phyloP scores from a whole-genome alignment of 192 early-diverging fungal species.

The Lobosporangium transversale region DNA sequence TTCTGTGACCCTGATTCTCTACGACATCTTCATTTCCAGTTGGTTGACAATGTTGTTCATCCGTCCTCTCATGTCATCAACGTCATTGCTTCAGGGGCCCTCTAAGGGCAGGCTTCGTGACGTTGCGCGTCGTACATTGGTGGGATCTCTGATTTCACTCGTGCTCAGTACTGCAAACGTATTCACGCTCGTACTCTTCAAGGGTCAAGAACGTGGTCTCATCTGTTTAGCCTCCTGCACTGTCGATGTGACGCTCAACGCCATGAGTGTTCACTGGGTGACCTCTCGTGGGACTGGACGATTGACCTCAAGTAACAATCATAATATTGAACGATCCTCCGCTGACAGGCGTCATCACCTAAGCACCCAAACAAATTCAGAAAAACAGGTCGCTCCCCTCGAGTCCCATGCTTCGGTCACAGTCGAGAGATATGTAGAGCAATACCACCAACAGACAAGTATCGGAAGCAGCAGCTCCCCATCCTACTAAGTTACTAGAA shows the following conservation, averaged over 20 bases:
- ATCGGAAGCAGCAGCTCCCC: neutral
- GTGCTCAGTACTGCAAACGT: slow-evolving; percentile 56
- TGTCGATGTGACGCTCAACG: slow-evolving; percentile 61
- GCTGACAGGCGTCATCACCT: neutral
- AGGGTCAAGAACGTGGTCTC: slow-evolving; percentile 57
- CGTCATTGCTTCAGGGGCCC: slow-evolving; percentile 37
- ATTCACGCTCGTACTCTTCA: slow-evolving; percentile 44
- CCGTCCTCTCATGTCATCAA: slow-evolving; percentile 44
- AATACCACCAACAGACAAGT: slow-evolving; percentile 40
- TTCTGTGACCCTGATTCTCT: slow-evolving; percentile 34
- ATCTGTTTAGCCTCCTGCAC: slow-evolving; percentile 59
- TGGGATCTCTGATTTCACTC: slow-evolving; percentile 54
- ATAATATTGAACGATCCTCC: slow-evolving; percentile 12
- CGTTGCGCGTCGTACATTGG: slow-evolving; percentile 55
- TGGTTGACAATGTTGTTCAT: slow-evolving; percentile 49
- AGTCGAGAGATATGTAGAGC: slow-evolving; percentile 43
- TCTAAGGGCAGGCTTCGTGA: slow-evolving; percentile 43
- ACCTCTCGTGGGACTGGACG: slow-evolving; percentile 32
- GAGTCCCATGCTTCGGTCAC: slow-evolving; percentile 41
- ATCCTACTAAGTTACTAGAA: too few relatives aligned
- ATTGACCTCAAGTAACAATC: neutral
- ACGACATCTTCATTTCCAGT: slow-evolving; percentile 45
- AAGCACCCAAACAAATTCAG: neutral
- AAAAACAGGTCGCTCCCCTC: slow-evolving; percentile 34
- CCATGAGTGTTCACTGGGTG: slow-evolving; percentile 59